Percentiles rank a stretch among this genome's conserved stretches.
phyloP scores from a whole-genome alignment of 73 alveolate species.

The Paramecium sonneborni region DNA sequence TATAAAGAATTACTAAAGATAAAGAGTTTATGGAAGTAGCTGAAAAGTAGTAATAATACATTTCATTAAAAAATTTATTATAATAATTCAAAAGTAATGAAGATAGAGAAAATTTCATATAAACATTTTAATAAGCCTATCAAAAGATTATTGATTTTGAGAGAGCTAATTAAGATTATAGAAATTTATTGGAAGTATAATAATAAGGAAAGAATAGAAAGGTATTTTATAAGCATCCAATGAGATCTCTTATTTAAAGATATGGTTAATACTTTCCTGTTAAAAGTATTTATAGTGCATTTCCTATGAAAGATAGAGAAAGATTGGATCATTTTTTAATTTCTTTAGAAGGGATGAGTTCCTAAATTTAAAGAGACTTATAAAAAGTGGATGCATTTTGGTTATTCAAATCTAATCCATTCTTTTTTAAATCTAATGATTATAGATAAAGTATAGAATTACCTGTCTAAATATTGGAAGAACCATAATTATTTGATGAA shows the following conservation, averaged over 20 bases:
- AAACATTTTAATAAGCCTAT: slow-evolving; percentile 13
- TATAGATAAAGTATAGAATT: not conserved
- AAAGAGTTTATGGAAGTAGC: not conserved
- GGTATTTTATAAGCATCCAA: slow-evolving; percentile 2
- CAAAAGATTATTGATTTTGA: slow-evolving; percentile 5
- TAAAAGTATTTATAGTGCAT: not conserved
- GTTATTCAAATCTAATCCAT: slow-evolving; percentile 26
- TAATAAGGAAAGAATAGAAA: not conserved
- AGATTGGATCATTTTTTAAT: slow-evolving; percentile 19
- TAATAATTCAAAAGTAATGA: slow-evolving; percentile 20
- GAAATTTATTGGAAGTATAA: not conserved
- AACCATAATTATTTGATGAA: not conserved
- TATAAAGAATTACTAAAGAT: not conserved
- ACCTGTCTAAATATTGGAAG: slow-evolving; percentile 13
- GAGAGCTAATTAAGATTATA: slow-evolving; percentile 5
- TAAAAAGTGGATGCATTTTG: slow-evolving; percentile 23
- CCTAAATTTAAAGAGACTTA: slow-evolving; percentile 18
- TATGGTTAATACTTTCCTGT: slow-evolving; percentile 23
- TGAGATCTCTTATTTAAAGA: not conserved
- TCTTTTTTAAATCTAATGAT: slow-evolving; percentile 32
- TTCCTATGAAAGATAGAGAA: slow-evolving; percentile 41
- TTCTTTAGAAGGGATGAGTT: not conserved
- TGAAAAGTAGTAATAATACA: not conserved
- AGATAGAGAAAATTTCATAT: slow-evolving; percentile 28
- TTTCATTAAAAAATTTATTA: slow-evolving; percentile 9